phyloP scores from a whole-genome alignment of 352 stramenopile genomes.

The Elongisporangium senticosum region DNA sequence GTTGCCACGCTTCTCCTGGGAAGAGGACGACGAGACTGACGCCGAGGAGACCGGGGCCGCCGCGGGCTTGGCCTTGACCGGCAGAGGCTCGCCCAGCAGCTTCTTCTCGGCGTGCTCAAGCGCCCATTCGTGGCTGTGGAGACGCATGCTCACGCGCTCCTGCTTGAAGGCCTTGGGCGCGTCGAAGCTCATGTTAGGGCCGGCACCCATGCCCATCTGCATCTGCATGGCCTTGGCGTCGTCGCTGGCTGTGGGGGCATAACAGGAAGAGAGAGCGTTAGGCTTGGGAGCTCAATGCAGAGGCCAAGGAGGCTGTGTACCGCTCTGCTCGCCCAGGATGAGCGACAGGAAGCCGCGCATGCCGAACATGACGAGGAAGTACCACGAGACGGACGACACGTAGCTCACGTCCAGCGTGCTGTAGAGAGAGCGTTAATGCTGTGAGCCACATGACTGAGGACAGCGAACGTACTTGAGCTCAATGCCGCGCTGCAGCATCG shows the following conservation, averaged over 20 bases:
- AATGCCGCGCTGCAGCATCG: conserved; percentile 96
- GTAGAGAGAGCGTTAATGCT: not conserved
- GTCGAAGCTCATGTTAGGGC: conserved; percentile 85
- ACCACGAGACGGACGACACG: conserved; percentile 97
- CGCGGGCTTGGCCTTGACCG: conserved; percentile 29
- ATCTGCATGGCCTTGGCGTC: conserved; percentile 89
- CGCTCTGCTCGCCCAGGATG: conserved; percentile 90
- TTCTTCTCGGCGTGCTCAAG: conserved; percentile 82
- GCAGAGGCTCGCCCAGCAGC: conserved; percentile 68
- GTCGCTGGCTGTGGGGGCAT: conserved; percentile 81
- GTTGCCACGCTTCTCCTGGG: conserved; percentile 36
- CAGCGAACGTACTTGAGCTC: conserved; percentile 77
- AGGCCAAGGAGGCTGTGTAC: conserved; percentile 21
- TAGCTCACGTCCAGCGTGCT: conserved; percentile 97
- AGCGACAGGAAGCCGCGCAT: conserved; percentile 95
- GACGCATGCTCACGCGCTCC: conserved; percentile 74
- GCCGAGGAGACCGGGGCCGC: conserved; percentile 6
- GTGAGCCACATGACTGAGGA: too few species aligned
- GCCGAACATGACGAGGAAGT: conserved; percentile 99
- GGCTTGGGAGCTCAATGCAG: not conserved
- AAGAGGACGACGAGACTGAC: conserved; percentile 21
- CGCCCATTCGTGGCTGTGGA: conserved; percentile 80
- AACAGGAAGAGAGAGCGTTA: not conserved
- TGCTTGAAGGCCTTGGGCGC: conserved; percentile 88
- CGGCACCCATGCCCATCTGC: conserved; percentile 89